Conservation (phyloP, 2,329 filamentous ascomycete genomes). For the Aquanectria penicillioides region DNA sequence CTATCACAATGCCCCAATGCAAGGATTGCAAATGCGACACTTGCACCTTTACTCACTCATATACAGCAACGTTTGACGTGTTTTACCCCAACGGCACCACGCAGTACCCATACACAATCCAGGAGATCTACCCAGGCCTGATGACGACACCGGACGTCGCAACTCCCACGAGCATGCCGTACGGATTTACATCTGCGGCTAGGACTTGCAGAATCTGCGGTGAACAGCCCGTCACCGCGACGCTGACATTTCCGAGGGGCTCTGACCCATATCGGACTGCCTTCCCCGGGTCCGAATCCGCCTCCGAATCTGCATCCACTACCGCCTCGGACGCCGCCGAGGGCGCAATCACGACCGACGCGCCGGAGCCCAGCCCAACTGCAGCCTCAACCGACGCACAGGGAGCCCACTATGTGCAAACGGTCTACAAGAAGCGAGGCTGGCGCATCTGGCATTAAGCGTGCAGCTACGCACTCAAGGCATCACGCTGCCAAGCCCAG, state of each 20-base stretch:
- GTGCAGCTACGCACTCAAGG: too few species aligned
- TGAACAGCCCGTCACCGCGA: slow-evolving; percentile 33
- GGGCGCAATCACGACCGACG: not conserved
- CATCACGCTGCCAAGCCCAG: too few species aligned
- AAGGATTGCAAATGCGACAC: slow-evolving; percentile 33
- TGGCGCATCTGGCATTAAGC: too few species aligned
- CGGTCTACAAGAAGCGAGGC: too few species aligned
- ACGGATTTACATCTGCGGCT: slow-evolving; percentile 34
- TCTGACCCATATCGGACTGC: slow-evolving; percentile 31
- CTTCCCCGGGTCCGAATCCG: too few species aligned
- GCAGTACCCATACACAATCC: slow-evolving; percentile 33
- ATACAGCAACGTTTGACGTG: slow-evolving; percentile 38
- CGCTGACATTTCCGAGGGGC: slow-evolving; percentile 40
- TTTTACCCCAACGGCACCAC: slow-evolving; percentile 32
- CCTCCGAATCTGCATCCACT: too few species aligned
- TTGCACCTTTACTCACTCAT: slow-evolving; percentile 37
- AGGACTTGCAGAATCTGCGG: slow-evolving; percentile 35
- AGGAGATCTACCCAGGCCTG: slow-evolving; percentile 42
- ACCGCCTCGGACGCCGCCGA: not conserved
- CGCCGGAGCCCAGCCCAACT: too few species aligned
- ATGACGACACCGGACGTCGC: slow-evolving; percentile 30
- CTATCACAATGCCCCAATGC: slow-evolving; percentile 39
- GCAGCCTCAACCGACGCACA: too few species aligned
- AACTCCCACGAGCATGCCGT: slow-evolving; percentile 32
- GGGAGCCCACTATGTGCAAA: too few species aligned